Percentiles rank a stretch among this genome's conserved stretches.
phyloP scores from a whole-genome alignment of 2,329 filamentous ascomycete genomes.

The Paecilomyces formosus region DNA sequence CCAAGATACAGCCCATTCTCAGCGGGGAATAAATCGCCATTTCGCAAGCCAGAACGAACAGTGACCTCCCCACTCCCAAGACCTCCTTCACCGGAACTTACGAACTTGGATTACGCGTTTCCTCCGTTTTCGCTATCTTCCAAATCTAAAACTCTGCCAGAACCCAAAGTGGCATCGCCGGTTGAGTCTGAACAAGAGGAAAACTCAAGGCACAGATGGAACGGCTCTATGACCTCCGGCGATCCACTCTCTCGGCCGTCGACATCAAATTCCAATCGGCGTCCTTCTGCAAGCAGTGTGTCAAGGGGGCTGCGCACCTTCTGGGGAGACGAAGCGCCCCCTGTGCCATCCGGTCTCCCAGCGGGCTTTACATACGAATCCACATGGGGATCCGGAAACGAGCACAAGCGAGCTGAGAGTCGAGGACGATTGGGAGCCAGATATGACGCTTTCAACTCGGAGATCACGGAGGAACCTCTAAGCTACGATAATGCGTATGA shows the following conservation, averaged over 20 bases:
- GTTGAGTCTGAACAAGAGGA: background rate
- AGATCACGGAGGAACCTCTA: conserved; percentile 9
- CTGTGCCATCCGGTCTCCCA: conserved; percentile 21
- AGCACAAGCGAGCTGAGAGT: conserved; percentile 12
- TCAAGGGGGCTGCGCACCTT: conserved; percentile 20
- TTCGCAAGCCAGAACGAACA: conserved; percentile 26
- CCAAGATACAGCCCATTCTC: conserved; percentile 11
- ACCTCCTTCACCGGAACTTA: conserved; percentile 39
- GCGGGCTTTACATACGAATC: conserved; percentile 12
- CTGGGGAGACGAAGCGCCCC: conserved; percentile 24
- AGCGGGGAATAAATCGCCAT: conserved; percentile 38
- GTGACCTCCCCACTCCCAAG: conserved; percentile 28
- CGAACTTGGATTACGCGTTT: conserved; percentile 46
- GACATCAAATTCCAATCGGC: conserved; percentile 19
- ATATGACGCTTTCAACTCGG: conserved; percentile 25
- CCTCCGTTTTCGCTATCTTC: conserved; percentile 45
- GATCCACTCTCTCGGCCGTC: conserved; percentile 20
- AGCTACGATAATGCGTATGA: conserved; percentile 1
- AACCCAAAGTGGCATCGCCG: background rate
- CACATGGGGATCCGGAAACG: conserved; percentile 14
- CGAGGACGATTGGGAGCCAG: conserved; percentile 15
- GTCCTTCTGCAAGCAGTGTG: conserved; percentile 25
- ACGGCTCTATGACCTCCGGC: conserved; percentile 28
- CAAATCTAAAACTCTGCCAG: background rate
- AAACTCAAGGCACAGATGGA: conserved; percentile 11